These are phyloP conservation scores for Stereum hirsutum DNA, from an alignment of 1,284 basidiomycete genomes.

Conservation along the genomic window DNA sequence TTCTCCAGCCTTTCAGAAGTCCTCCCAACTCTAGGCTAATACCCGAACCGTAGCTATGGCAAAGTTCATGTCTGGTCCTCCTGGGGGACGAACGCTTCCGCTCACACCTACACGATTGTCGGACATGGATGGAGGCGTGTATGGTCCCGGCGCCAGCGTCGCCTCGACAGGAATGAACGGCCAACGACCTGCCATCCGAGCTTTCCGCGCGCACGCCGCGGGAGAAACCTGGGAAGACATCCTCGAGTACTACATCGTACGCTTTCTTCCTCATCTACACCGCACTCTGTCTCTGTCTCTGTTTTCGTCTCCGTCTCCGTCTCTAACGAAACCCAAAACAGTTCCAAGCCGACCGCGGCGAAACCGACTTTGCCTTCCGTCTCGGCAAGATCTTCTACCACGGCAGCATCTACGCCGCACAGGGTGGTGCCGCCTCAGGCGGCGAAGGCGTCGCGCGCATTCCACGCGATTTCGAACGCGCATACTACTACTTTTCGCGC, in stretches of 20 bases:
- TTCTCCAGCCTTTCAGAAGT: no score
- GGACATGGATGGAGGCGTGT: constrained; percentile 86
- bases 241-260: constrained; percentile 81
- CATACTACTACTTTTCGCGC: constrained; percentile 72
- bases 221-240: constrained; percentile 92
- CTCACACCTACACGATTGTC: constrained; percentile 79
- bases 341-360: constrained; percentile 90
- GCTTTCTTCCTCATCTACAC: constrained; percentile 12
- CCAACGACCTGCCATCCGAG: constrained; percentile 71
- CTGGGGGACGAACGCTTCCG: constrained; percentile 83
- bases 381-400: constrained; percentile 93
- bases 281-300: background rate
- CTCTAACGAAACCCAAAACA: constrained; percentile 23
- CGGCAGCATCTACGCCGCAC: constrained; percentile 72
- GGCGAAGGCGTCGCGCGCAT: constrained; percentile 83
- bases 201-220: constrained; percentile 70
- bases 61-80: constrained; percentile 77
- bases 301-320: background rate
- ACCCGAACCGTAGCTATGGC: constrained; percentile 45
- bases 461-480: constrained; percentile 64
- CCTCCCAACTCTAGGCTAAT: constrained; percentile 1
- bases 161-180: constrained; percentile 77
- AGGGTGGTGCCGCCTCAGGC: constrained; percentile 74
- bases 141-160: constrained; percentile 88
- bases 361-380: constrained; percentile 77